phyloP scores from a whole-genome alignment of 1,284 basidiomycete species.

The Marasmius fiardii region DNA sequence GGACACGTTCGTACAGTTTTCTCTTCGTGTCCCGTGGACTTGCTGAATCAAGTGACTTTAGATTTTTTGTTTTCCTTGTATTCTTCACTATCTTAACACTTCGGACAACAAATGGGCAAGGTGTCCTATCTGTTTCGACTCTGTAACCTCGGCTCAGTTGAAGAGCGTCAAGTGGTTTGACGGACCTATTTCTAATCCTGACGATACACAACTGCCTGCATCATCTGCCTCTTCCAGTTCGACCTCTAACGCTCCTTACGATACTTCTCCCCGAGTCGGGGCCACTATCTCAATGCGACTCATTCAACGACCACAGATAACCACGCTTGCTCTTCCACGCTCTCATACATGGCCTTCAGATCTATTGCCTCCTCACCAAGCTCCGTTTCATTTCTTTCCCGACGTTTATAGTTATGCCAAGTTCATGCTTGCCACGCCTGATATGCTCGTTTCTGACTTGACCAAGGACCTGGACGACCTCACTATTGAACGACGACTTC shows the following conservation, averaged over 20 bases:
- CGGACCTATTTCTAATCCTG: slow-evolving; percentile 32
- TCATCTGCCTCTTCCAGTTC: slow-evolving; percentile 34
- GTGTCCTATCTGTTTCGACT: slow-evolving; percentile 97
- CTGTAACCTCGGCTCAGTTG: slow-evolving; percentile 86
- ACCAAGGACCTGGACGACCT: slow-evolving; percentile 76
- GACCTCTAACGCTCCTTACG: slow-evolving; percentile 27
- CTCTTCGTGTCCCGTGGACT: slow-evolving; percentile 13
- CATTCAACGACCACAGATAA: slow-evolving; percentile 91
- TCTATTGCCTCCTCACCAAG: slow-evolving; percentile 84
- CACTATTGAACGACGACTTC: slow-evolving; percentile 58
- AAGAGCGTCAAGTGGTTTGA: slow-evolving; percentile 90
- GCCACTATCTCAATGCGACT: slow-evolving; percentile 81
- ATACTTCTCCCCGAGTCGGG: slow-evolving; percentile 43
- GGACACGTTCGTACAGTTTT: slow-evolving; percentile 75
- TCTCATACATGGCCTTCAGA: slow-evolving; percentile 94
- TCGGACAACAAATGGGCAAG: slow-evolving; percentile 85
- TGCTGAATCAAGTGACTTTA: slow-evolving; percentile 25
- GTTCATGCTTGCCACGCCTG: slow-evolving; percentile 95
- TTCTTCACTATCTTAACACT: slow-evolving; percentile 86
- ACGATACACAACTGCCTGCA: slow-evolving; percentile 39
- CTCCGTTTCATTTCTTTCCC: slow-evolving; percentile 94
- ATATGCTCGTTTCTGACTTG: slow-evolving; percentile 76
- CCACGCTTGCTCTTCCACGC: slow-evolving; percentile 92
- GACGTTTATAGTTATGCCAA: slow-evolving; percentile 88
- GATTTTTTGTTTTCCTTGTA: slow-evolving; percentile 90